phyloP scores from a whole-genome alignment of 1,139 yeast species.

The Hyphopichia buzzinii region DNA sequence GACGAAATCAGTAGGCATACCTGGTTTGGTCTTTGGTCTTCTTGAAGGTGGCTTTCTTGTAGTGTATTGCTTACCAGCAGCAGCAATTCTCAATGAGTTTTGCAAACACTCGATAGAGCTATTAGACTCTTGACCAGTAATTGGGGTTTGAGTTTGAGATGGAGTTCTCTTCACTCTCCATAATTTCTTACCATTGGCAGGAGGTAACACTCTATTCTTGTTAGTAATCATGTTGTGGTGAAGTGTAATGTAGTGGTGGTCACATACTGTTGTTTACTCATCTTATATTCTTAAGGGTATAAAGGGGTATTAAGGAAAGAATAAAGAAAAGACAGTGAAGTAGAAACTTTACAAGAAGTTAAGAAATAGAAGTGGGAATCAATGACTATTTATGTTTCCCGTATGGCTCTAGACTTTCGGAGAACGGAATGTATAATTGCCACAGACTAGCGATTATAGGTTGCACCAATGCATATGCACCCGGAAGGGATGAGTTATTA shows the following conservation, averaged over 20 bases:
- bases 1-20: constrained; percentile 52
- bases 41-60: constrained; percentile 46
- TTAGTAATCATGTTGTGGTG: constrained; percentile 1
- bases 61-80: constrained; percentile 29
- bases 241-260: background rate
- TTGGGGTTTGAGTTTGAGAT: constrained; percentile 16
- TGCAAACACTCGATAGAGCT: constrained; percentile 40
- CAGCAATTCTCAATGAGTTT: constrained; percentile 43
- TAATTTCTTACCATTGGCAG: constrained; percentile 48
- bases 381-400: too few species aligned
- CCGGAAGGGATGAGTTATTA: background rate
- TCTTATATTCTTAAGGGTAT: constrained; percentile 1
- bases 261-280: constrained; percentile 5
- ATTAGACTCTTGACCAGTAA: constrained; percentile 15
- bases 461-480: background rate
- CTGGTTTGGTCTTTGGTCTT: constrained; percentile 52
- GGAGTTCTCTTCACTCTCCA: constrained; percentile 45
- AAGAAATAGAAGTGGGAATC: background rate
- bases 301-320: constrained; percentile 1
- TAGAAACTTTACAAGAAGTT: background rate
- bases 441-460: background rate
- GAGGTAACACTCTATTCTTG: constrained; percentile 30
- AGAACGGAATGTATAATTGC: too few species aligned
- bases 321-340: constrained; percentile 1
- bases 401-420: too few species aligned